phyloP scores from a whole-genome alignment of 805 yeast genomes.

The Metschnikowia cerradonensis region DNA sequence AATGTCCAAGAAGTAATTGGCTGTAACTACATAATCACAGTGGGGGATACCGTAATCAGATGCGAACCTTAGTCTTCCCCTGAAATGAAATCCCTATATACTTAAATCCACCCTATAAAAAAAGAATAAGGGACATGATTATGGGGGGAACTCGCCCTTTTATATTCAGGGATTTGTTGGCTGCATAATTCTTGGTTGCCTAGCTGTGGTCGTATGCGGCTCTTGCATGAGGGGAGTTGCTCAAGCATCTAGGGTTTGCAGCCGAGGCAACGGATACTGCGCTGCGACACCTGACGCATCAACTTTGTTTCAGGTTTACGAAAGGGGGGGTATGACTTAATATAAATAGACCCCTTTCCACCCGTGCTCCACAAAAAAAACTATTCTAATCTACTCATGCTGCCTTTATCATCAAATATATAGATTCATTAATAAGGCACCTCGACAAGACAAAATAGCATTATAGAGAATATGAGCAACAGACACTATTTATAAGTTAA shows the following conservation, averaged over 20 bases:
- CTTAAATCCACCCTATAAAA: no score
- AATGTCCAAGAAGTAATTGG: no score
- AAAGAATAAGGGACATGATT: background rate
- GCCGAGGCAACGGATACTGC: background rate
- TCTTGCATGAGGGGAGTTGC: background rate
- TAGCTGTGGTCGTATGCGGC: background rate
- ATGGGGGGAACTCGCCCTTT: background rate
- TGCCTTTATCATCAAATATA: background rate
- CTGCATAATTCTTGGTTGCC: no score
- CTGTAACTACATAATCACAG: no score
- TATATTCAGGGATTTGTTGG: background rate
- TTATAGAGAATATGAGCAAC: no score
- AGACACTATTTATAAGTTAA: no score
- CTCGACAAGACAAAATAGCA: no score
- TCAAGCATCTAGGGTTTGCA: background rate
- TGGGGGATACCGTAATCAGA: no score
- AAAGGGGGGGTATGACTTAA: background rate
- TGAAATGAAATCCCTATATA: no score
- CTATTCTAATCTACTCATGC: no score
- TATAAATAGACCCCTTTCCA: background rate
- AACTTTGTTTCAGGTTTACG: background rate
- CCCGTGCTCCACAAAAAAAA: background rate
- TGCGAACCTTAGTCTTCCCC: no score
- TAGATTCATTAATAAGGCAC: no score
- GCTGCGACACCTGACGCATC: background rate